These are phyloP conservation scores for Kwoniella mangroviensis DNA, from an alignment of 768 basidiomycete species.

Conservation along the genomic window DNA sequence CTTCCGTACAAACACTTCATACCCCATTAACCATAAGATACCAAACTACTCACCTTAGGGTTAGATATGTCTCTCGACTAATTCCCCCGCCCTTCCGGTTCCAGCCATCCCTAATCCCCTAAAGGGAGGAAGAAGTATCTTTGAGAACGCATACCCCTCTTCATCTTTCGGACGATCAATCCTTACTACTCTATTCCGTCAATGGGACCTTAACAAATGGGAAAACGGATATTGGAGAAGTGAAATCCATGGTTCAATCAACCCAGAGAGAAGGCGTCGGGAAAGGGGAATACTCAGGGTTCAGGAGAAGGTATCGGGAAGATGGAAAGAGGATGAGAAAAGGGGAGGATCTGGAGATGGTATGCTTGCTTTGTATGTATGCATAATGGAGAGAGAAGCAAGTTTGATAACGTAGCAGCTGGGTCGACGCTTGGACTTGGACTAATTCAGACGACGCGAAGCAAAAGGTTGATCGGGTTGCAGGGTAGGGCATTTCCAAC, in stretches of 20 bases:
- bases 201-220: neutral
- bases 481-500: too few relatives aligned
- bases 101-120: neutral
- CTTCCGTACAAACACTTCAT: neutral
- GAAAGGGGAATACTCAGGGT: neutral
- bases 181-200: neutral
- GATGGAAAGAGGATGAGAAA: neutral
- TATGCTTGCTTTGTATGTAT: neutral
- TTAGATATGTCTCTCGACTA: constrained; percentile 12
- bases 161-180: neutral
- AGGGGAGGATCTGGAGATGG: neutral
- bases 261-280: neutral
- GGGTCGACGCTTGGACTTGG: neutral
- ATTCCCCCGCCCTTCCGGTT: constrained; percentile 4
- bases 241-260: neutral
- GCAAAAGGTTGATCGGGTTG: neutral
- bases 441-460: neutral
- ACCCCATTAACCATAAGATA: neutral
- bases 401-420: neutral
- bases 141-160: neutral
- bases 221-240: neutral
- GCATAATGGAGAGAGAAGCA: neutral
- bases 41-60: constrained; percentile 4
- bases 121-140: neutral
- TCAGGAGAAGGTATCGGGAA: neutral